Conservation (phyloP, 2,329 filamentous ascomycete species). For the Aciculosporium take region DNA sequence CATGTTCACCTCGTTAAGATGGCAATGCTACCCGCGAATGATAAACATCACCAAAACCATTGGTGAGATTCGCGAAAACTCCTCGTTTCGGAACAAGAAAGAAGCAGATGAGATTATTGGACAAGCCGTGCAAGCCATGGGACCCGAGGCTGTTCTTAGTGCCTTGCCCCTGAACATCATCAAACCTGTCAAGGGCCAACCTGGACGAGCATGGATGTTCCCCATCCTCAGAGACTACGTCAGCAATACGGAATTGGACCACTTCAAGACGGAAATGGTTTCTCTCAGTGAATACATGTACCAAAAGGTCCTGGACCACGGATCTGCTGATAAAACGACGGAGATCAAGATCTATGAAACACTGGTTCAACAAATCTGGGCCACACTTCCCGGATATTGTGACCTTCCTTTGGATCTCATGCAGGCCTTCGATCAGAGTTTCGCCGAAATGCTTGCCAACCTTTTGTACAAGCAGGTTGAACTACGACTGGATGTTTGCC, state of each 20-base stretch:
- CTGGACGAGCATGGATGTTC: slow-evolving; percentile 86
- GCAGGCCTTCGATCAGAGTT: slow-evolving; percentile 67
- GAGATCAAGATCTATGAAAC: slow-evolving; percentile 98
- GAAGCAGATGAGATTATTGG: slow-evolving; percentile 85
- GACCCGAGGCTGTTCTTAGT: slow-evolving; percentile 67
- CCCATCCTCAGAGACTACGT: slow-evolving; percentile 81
- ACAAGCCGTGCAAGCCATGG: slow-evolving; percentile 78
- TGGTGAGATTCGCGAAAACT: slow-evolving; percentile 75
- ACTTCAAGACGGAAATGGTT: slow-evolving; percentile 77
- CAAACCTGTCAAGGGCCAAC: slow-evolving; percentile 60
- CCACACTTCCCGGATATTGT: slow-evolving; percentile 84
- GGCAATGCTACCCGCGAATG: slow-evolving; percentile 70
- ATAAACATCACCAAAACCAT: slow-evolving; percentile 61
- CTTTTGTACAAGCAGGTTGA: slow-evolving; percentile 86
- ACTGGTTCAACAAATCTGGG: slow-evolving; percentile 90
- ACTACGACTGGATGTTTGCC: slow-evolving; percentile 74
- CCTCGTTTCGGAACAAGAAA: slow-evolving; percentile 85
- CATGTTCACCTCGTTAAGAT: slow-evolving; percentile 75
- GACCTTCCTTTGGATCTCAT: slow-evolving; percentile 71
- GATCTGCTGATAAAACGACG: slow-evolving; percentile 74
- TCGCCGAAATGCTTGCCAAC: slow-evolving; percentile 84
- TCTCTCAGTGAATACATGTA: slow-evolving; percentile 84
- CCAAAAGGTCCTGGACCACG: slow-evolving; percentile 74
- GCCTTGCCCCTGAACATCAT: slow-evolving; percentile 77
- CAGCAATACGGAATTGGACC: slow-evolving; percentile 71